Percentiles rank a stretch among this genome's conserved stretches.
Evolutionary conservation across 805 yeast genomes (phyloP).

Genomic region (Sungouiozyma ichnusensis): DNA sequence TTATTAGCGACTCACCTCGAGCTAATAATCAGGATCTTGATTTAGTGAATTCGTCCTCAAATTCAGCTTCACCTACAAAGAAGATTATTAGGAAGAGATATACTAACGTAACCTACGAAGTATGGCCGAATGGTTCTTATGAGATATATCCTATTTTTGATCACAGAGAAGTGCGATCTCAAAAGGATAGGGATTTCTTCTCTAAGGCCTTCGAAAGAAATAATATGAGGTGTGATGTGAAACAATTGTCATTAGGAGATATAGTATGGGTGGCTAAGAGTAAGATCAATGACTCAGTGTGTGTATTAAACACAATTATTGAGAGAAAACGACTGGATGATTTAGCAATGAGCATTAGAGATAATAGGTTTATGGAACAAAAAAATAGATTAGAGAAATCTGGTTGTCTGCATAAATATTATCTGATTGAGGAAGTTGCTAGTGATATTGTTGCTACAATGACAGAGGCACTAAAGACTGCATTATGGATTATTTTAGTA

Average conservation of each 20-base stretch:
- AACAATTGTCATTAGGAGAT: slow-evolving; percentile 74
- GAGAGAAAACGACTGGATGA: slow-evolving; percentile 90
- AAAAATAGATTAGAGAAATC: slow-evolving; percentile 63
- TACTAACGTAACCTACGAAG: slow-evolving; percentile 20
- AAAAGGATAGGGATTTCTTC: slow-evolving; percentile 61
- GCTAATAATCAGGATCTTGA: neutral
- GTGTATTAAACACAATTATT: slow-evolving; percentile 68
- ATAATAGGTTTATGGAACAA: slow-evolving; percentile 85
- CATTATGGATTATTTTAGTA: slow-evolving; percentile 60
- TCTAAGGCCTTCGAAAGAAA: slow-evolving; percentile 38
- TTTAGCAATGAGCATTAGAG: slow-evolving; percentile 68
- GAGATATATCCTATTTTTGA: slow-evolving; percentile 60
- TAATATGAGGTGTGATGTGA: slow-evolving; percentile 42
- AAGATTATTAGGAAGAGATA: slow-evolving; percentile 15
- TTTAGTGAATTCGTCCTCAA: neutral
- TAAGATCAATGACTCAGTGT: slow-evolving; percentile 44
- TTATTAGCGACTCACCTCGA: slow-evolving; percentile 3
- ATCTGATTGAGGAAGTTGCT: slow-evolving; percentile 69
- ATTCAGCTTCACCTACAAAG: neutral
- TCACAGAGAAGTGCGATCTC: slow-evolving; percentile 69
- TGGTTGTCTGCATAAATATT: slow-evolving; percentile 56
- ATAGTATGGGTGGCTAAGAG: slow-evolving; percentile 79
- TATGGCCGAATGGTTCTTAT: slow-evolving; percentile 55
- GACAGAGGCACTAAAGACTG: slow-evolving; percentile 63
- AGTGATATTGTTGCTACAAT: slow-evolving; percentile 33